Percentiles rank a stretch among this genome's conserved stretches.
These are phyloP conservation scores for Poronia punctata DNA, from an alignment of 495 filamentous ascomycete genomes.

Conservation along the genomic window DNA sequence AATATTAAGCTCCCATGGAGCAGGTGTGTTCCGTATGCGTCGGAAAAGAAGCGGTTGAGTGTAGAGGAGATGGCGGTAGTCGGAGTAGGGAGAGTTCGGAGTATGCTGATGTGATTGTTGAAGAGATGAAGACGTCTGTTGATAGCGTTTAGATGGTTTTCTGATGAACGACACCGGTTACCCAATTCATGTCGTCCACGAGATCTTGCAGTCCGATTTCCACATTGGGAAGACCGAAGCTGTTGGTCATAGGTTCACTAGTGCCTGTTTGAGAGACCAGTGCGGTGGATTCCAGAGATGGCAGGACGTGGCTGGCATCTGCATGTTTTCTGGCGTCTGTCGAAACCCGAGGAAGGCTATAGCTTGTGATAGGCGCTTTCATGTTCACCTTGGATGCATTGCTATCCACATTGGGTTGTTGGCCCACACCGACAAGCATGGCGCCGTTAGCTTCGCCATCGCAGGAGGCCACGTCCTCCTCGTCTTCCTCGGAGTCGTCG, in stretches of 20 bases:
- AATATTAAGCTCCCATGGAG: too few species aligned
- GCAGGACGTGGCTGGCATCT: constrained; percentile 7
- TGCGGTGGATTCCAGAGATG: constrained; percentile 20
- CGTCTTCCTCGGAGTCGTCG: constrained; percentile 36
- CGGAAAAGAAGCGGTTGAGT: not conserved
- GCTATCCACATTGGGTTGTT: constrained; percentile 1
- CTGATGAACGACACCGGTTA: constrained; percentile 32
- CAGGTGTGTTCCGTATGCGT: too few species aligned
- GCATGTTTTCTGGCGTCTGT: constrained; percentile 15
- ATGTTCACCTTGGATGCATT: constrained; percentile 14
- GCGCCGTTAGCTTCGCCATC: constrained; percentile 13
- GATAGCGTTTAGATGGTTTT: not conserved
- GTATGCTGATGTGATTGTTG: not conserved
- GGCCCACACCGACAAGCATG: constrained; percentile 9
- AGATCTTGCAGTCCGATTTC: constrained; percentile 36
- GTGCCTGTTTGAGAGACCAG: constrained; percentile 21
- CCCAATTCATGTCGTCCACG: constrained; percentile 39
- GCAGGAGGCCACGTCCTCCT: constrained; percentile 18
- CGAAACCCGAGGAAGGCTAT: constrained; percentile 33
- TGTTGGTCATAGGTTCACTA: constrained; percentile 18
- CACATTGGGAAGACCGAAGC: constrained; percentile 25
- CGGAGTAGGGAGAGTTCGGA: not conserved
- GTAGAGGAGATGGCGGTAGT: not conserved
- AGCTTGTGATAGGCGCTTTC: constrained; percentile 30
- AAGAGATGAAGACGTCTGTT: too few species aligned